phyloP scores from a whole-genome alignment of 805 yeast genomes.

The Pichia ethanolica region DNA sequence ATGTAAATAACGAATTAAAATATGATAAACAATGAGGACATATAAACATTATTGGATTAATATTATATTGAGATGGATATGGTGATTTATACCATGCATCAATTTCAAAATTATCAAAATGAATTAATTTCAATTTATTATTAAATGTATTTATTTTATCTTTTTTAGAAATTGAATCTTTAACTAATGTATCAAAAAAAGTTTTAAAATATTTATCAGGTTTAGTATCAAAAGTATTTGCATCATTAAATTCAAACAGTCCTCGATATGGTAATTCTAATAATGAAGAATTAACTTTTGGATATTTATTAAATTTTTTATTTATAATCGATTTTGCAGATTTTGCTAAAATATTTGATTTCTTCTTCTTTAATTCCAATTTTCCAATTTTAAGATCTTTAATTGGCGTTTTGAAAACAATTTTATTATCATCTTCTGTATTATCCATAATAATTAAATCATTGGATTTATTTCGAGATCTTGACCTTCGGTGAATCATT shows the following conservation, averaged over 20 bases:
- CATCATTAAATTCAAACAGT: conserved; percentile 48
- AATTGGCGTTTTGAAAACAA: too few species aligned
- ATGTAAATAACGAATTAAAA: conserved; percentile 59
- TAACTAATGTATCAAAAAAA: conserved; percentile 35
- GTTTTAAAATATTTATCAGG: conserved; percentile 36
- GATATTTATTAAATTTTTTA: neutral
- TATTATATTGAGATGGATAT: conserved; percentile 79
- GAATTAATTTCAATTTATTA: conserved; percentile 22
- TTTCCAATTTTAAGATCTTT: too few species aligned
- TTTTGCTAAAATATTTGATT: neutral
- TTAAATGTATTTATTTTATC: conserved; percentile 13
- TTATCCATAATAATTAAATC: too few species aligned
- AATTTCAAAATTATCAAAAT: conserved; percentile 65
- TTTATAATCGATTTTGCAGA: neutral
- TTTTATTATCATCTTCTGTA: neutral
- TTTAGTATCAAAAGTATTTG: conserved; percentile 51
- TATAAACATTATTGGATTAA: conserved; percentile 53
- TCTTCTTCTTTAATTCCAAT: too few species aligned
- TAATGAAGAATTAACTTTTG: conserved; percentile 30
- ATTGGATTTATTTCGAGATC: too few species aligned
- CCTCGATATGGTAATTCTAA: conserved; percentile 64
- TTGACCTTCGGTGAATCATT: too few species aligned
- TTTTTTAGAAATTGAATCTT: conserved; percentile 32
- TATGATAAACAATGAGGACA: conserved; percentile 85
- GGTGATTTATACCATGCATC: conserved; percentile 93